Percentiles rank a stretch among this genome's conserved stretches.
Evolutionary conservation across 2,329 filamentous ascomycete genomes (phyloP).

Genomic region (Clonostachys chloroleuca): DNA sequence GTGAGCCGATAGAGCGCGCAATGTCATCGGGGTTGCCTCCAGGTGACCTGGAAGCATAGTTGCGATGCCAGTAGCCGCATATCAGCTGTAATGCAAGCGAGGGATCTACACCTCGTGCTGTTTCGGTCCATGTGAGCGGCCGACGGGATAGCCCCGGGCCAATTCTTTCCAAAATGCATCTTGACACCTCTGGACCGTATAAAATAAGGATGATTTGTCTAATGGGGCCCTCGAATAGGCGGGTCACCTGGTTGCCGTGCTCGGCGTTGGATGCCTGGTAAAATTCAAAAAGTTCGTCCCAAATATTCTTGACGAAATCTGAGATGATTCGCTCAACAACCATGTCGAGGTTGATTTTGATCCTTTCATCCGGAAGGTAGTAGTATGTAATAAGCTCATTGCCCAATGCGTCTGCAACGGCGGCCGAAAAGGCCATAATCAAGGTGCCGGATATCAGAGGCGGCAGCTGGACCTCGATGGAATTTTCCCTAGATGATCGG

Average conservation of each 20-base stretch:
- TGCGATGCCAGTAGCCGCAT: conserved; percentile 27
- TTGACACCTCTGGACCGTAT: conserved; percentile 25
- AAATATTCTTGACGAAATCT: conserved; percentile 22
- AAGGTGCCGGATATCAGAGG: conserved; percentile 27
- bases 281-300: conserved; percentile 28
- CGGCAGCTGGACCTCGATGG: conserved; percentile 24
- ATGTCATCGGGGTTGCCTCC: conserved; percentile 6
- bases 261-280: conserved; percentile 19
- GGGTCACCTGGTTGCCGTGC: conserved; percentile 20
- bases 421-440: conserved; percentile 23
- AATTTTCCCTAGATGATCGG: conserved; percentile 17
- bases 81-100: conserved; percentile 25
- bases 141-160: conserved; percentile 25
- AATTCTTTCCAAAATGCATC: conserved; percentile 24
- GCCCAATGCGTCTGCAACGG: conserved; percentile 23
- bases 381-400: conserved; percentile 30
- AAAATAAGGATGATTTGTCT: conserved; percentile 28
- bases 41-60: conserved; percentile 24
- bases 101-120: conserved; percentile 23
- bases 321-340: conserved; percentile 26
- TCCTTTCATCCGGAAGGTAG: conserved; percentile 23
- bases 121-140: conserved; percentile 20
- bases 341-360: conserved; percentile 25
- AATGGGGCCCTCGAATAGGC: conserved; percentile 28
- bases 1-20: conserved; percentile 2